Evolutionary conservation across 2,329 filamentous ascomycete species (phyloP), one percentile per base, ranked within the genome.

Genomic region (Fusarium vanettenii): DNA sequence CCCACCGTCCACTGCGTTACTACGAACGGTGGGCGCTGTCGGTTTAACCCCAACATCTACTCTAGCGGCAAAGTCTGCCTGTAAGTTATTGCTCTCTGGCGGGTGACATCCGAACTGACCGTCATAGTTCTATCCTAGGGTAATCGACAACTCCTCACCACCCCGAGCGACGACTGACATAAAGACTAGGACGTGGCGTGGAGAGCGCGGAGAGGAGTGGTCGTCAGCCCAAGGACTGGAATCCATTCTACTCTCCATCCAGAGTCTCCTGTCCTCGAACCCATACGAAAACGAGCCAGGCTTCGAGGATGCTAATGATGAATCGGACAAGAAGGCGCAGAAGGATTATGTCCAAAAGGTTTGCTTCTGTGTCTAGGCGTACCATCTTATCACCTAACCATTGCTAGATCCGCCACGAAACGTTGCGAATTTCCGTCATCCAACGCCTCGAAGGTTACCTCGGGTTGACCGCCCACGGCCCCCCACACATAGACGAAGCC

Each of bases 31-130:
- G 96, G 96, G 13, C 89, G 92, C 69, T 95, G 93, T 80, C 92
- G 97, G 9, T 98, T 98, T 87, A 98, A 98, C 79, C 97, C 97
- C 5, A 99, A 99, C 80, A 98, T 99, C 71, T 99, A 99, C 81
- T 89, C 95, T 1, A 91, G 86, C 60, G 97, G 97, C 59, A 97
- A 96, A 84, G 95, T 99, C 66, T 99, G 97, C 86, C 84, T 99
- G 91, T 97, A 84, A 87, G 93, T 89, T 56, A 33, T 9, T n/a
- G 22, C 63, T 20, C 16, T 27, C 18, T 9, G 3, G 20, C 7
- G 6, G n/a, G 14, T 62, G 11, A 22, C 5, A 13, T 50, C n/a
- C n/a, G 48, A 35, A 29, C 70, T 79, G 71, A 82, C 67, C 37
- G 20, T n/a, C 9, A n/a, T 64, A 95, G 93, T 76, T 97, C 95